Conservation (phyloP, 2,329 filamentous ascomycete genomes). For the Calycina herbarum region DNA sequence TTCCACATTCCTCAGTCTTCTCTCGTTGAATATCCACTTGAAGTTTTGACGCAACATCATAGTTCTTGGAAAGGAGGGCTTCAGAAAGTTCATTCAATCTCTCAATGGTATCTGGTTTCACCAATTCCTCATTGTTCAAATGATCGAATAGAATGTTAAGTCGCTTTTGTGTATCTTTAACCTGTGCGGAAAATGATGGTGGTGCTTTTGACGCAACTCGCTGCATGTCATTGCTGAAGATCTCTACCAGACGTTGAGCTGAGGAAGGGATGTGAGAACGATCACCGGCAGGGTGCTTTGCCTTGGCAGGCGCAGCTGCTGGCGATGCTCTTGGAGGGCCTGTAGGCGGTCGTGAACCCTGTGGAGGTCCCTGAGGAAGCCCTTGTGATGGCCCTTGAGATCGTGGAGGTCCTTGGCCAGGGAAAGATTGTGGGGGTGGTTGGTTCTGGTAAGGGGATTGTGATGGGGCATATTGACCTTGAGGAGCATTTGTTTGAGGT, state of each 20-base stretch:
- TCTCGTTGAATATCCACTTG: conserved; percentile 76
- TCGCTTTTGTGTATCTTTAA: conserved; percentile 91
- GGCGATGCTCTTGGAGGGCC: conserved; percentile 42
- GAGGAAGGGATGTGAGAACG: conserved; percentile 80
- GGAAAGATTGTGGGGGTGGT: conserved; percentile 42
- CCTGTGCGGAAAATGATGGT: conserved; percentile 80
- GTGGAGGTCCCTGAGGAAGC: conserved; percentile 38
- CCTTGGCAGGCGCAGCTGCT: conserved; percentile 52
- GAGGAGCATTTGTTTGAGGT: conserved; percentile 43
- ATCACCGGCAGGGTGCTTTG: conserved; percentile 79
- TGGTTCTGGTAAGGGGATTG: conserved; percentile 42
- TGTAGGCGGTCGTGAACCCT: conserved; percentile 42
- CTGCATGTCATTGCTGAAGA: conserved; percentile 81
- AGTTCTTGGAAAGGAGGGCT: conserved; percentile 68
- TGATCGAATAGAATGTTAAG: conserved; percentile 94
- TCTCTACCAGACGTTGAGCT: conserved; percentile 77
- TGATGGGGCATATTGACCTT: conserved; percentile 62
- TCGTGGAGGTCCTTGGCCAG: conserved; percentile 41
- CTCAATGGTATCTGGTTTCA: conserved; percentile 76
- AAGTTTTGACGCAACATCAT: conserved; percentile 63
- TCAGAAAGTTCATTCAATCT: conserved; percentile 64
- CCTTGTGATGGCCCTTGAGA: conserved; percentile 46
- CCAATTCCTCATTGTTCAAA: conserved; percentile 89
- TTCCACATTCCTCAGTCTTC: conserved; percentile 77
- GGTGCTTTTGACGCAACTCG: conserved; percentile 85